These are phyloP conservation scores for Sporisorium scitamineum DNA, from an alignment of 1,284 basidiomycete species.

Conservation along the genomic window DNA sequence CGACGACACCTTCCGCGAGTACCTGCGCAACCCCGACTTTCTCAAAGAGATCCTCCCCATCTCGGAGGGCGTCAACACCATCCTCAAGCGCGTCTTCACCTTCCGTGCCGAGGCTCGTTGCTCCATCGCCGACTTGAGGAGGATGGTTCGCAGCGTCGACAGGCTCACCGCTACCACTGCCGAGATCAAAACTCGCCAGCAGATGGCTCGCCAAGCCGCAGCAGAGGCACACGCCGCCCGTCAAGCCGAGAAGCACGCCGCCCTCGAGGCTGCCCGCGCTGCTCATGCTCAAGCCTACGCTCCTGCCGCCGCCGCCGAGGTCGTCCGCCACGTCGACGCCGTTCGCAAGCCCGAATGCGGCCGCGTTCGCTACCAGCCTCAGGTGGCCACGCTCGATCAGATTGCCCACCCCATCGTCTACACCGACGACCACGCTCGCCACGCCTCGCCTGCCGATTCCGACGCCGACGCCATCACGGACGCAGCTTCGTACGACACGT, in stretches of 20 bases:
- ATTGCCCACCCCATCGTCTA: slow-evolving; percentile 27
- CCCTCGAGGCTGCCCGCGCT: slow-evolving; percentile 37
- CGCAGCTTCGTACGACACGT: slow-evolving; percentile 29
- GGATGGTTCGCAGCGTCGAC: slow-evolving; percentile 55
- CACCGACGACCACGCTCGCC: slow-evolving; percentile 17
- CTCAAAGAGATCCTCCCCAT: slow-evolving; percentile 67
- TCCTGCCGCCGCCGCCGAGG: slow-evolving; percentile 13
- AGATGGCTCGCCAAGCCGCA: slow-evolving; percentile 43
- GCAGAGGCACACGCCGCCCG: slow-evolving; percentile 40
- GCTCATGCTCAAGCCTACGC: slow-evolving; percentile 26
- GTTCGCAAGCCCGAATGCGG: slow-evolving; percentile 36
- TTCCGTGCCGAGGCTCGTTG: slow-evolving; percentile 63
- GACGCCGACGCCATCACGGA: slow-evolving; percentile 9
- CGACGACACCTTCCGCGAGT: slow-evolving; percentile 78
- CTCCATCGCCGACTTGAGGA: slow-evolving; percentile 57
- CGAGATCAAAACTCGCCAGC: slow-evolving; percentile 55
- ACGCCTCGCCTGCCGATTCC: slow-evolving; percentile 16
- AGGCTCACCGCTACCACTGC: slow-evolving; percentile 63
- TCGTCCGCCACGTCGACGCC: slow-evolving; percentile 36
- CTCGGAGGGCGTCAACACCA: slow-evolving; percentile 63
- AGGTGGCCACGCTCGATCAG: slow-evolving; percentile 33
- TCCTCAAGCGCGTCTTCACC: slow-evolving; percentile 66
- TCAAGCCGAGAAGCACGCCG: slow-evolving; percentile 44
- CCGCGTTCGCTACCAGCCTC: slow-evolving; percentile 30
- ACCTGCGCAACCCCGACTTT: slow-evolving; percentile 64